A percentile compares a stretch with the other conserved stretches of the same genome.
phyloP scores from a whole-genome alignment of 1,284 basidiomycete species.

The Lentinula novae-zelandiae region DNA sequence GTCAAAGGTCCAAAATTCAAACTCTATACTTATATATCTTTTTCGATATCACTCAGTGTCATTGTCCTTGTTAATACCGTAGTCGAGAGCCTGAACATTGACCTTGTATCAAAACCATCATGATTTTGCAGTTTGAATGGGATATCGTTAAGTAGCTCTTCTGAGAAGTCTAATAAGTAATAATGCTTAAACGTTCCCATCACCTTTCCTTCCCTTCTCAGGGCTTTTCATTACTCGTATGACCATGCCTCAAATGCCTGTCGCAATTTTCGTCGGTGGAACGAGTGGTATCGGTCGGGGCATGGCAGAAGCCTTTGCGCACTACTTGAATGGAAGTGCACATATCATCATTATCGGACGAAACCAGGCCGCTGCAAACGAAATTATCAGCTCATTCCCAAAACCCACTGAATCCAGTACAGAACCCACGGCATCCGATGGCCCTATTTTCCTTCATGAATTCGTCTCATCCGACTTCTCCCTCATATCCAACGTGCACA shows the following conservation, averaged over 20 bases:
- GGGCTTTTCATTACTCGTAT: background rate
- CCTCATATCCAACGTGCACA: conserved; percentile 25
- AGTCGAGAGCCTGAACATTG: no score
- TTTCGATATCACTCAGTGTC: no score
- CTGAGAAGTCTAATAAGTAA: no score
- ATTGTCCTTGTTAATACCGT: no score
- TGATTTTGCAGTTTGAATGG: no score
- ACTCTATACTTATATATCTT: no score
- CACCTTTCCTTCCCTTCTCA: background rate
- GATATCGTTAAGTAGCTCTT: no score
- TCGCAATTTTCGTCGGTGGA: conserved; percentile 36
- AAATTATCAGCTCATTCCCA: conserved; percentile 30
- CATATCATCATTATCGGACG: conserved; percentile 33
- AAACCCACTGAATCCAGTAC: conserved; percentile 17
- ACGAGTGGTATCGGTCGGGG: conserved; percentile 35
- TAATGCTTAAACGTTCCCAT: background rate
- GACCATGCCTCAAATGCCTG: conserved; percentile 20
- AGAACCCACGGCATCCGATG: background rate
- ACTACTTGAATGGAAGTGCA: conserved; percentile 25
- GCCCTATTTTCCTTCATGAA: conserved; percentile 12
- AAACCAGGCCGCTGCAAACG: conserved; percentile 28
- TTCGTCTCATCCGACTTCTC: conserved; percentile 29
- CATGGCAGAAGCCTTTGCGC: conserved; percentile 26
- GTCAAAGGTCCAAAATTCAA: no score
- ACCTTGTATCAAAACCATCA: no score